phyloP scores from a whole-genome alignment of 192 early-diverging fungal species.

The Borealophlyctis nickersoniae region DNA sequence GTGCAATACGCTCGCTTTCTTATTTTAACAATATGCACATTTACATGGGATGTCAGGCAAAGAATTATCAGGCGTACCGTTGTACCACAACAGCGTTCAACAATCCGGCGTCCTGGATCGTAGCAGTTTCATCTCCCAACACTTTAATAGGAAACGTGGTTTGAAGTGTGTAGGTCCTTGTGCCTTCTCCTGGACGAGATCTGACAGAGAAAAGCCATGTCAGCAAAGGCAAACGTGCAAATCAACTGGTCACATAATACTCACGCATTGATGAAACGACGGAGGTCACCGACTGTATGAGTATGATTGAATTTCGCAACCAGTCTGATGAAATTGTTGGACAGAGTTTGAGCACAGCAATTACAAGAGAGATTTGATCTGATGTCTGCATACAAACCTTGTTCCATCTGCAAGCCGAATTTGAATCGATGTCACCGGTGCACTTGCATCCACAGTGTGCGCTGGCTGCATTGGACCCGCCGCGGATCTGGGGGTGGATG shows the following conservation, averaged over 20 bases:
- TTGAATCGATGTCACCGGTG: conserved; percentile 85
- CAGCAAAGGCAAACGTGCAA: no score
- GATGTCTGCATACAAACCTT: conserved; percentile 35
- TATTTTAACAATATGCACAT: no score
- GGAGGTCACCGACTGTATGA: conserved; percentile 83
- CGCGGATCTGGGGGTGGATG: no score
- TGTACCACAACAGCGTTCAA: conserved; percentile 87
- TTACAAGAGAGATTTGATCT: no score
- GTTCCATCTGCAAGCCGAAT: conserved; percentile 88
- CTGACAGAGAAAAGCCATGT: conserved; percentile 21
- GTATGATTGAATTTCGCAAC: conserved; percentile 89
- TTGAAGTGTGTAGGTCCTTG: conserved; percentile 70
- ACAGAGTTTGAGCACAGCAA: neutral
- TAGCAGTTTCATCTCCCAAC: conserved; percentile 64
- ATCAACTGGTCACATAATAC: conserved; percentile 14
- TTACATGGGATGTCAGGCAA: no score
- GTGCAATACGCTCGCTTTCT: no score
- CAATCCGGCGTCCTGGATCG: conserved; percentile 78
- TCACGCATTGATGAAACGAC: conserved; percentile 70
- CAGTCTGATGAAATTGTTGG: conserved; percentile 44
- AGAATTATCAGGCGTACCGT: conserved; percentile 35
- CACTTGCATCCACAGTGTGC: conserved; percentile 62
- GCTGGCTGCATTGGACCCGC: conserved; percentile 22
- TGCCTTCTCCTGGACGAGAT: conserved; percentile 56
- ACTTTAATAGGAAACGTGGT: conserved; percentile 84